phyloP scores from a whole-genome alignment of 2,329 filamentous ascomycete species.

The Fusarium musae region DNA sequence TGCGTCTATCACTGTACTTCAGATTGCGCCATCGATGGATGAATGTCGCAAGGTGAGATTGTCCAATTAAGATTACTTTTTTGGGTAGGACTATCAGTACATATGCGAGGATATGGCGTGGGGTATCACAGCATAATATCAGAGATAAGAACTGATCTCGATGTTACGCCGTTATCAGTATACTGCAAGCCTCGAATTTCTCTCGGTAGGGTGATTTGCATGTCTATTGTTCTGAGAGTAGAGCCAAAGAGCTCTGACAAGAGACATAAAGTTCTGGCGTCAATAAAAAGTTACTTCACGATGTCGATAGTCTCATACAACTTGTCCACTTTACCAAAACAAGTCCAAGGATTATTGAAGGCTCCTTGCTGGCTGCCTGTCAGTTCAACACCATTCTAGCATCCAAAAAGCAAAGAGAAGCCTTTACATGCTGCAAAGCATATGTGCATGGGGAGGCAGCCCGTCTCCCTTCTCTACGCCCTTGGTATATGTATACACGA shows the following conservation, averaged over 20 bases:
- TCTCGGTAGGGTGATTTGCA: accelerated
- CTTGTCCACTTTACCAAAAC: too few species aligned
- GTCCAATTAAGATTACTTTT: neutral
- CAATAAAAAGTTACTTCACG: neutral
- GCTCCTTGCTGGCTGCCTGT: neutral
- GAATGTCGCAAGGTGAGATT: neutral
- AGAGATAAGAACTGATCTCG: neutral
- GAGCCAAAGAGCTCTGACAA: neutral
- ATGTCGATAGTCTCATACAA: neutral
- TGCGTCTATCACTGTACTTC: neutral
- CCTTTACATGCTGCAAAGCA: neutral
- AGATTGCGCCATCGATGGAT: conserved; percentile 3
- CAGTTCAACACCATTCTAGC: neutral
- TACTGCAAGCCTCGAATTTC: accelerated
- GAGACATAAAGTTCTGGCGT: neutral
- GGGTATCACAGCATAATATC: conserved; percentile 1
- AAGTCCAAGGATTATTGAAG: accelerated
- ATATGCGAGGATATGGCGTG: neutral
- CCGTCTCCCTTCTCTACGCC: neutral
- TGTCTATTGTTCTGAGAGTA: accelerated
- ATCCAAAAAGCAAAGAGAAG: neutral
- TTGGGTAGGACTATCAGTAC: neutral
- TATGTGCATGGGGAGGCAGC: neutral
- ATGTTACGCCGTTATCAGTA: neutral
- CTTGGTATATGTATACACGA: neutral